A percentile compares a stretch with the other conserved stretches of the same genome.
Evolutionary conservation across 371 early-diverging fungal species (phyloP).

Genomic region (Cokeromyces recurvatus): DNA sequence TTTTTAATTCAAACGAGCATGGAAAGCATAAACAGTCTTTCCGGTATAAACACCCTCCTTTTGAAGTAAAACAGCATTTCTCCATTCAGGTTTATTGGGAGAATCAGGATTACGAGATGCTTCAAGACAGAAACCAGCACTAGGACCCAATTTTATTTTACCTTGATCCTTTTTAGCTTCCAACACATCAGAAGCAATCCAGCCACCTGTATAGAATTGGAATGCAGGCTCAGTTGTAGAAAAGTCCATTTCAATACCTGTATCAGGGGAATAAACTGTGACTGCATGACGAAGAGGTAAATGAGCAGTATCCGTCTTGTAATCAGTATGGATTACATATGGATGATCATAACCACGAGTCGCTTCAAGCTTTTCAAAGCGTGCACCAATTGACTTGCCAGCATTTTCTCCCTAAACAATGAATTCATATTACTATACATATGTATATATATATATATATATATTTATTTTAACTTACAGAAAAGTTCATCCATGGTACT

Average conservation of each 20-base stretch:
- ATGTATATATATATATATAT: not conserved
- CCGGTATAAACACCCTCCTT: constrained; percentile 43
- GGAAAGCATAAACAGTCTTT: constrained; percentile 47
- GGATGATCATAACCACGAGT: constrained; percentile 63
- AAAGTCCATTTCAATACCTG: constrained; percentile 59
- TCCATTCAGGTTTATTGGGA: constrained; percentile 57
- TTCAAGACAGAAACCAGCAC: constrained; percentile 68
- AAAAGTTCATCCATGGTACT: constrained; percentile 51
- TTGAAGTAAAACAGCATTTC: constrained; percentile 40
- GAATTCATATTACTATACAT: not conserved
- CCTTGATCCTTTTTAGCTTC: constrained; percentile 40
- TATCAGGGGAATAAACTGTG: constrained; percentile 45
- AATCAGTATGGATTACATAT: constrained; percentile 47
- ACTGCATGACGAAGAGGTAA: constrained; percentile 42
- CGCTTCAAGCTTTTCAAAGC: constrained; percentile 31
- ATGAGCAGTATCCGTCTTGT: constrained; percentile 27
- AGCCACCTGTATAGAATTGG: constrained; percentile 76
- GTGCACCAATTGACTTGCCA: constrained; percentile 37
- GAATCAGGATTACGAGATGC: constrained; percentile 66
- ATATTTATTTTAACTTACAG: constrained; percentile 23
- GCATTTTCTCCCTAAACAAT: constrained; percentile 27
- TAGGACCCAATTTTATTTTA: constrained; percentile 20
- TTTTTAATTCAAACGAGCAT: constrained; percentile 27
- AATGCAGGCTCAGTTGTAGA: constrained; percentile 67
- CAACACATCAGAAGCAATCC: constrained; percentile 26